Conservation (phyloP, 1,284 basidiomycete species). For the Veloboletus limbatus region DNA sequence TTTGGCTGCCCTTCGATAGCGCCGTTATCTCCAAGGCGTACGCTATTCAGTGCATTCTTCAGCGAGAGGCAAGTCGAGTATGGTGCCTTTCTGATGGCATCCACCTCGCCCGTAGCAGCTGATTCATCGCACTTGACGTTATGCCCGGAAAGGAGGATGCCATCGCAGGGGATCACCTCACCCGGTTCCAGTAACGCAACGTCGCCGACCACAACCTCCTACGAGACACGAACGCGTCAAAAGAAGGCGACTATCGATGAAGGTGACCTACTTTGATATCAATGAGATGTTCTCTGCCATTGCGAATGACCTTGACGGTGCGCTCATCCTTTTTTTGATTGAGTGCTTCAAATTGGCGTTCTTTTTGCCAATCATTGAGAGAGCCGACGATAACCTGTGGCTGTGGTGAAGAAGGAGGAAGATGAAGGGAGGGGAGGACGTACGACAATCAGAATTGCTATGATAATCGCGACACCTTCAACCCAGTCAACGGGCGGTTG, state of each 20-base stretch:
- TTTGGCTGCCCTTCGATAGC: conserved; percentile 19
- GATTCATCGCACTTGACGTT: conserved; percentile 97
- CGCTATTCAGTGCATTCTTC: conserved; percentile 29
- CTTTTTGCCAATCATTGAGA: conserved; percentile 95
- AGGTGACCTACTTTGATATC: conserved; percentile 66
- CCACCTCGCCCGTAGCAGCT: conserved; percentile 93
- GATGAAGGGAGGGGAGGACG: conserved; percentile 25
- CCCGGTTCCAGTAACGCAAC: conserved; percentile 91
- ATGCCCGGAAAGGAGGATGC: conserved; percentile 89
- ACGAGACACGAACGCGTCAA: conserved; percentile 11
- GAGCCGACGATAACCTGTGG: conserved; percentile 79
- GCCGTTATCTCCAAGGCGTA: conserved; percentile 23
- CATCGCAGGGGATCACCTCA: conserved; percentile 94
- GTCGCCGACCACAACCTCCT: conserved; percentile 94
- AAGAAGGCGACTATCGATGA: background rate
- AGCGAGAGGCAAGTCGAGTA: conserved; percentile 74
- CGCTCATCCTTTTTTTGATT: conserved; percentile 97
- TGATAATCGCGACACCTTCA: conserved; percentile 95
- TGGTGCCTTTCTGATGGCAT: conserved; percentile 87
- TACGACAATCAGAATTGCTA: conserved; percentile 84
- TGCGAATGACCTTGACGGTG: conserved; percentile 87
- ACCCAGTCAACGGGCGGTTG: conserved; percentile 90
- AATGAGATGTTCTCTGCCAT: conserved; percentile 76
- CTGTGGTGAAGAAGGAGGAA: conserved; percentile 3
- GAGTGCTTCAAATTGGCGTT: conserved; percentile 88